These are phyloP conservation scores for Senecio squalidus DNA, from an alignment of 140 eudicot genomes.

Conservation along the genomic window DNA sequence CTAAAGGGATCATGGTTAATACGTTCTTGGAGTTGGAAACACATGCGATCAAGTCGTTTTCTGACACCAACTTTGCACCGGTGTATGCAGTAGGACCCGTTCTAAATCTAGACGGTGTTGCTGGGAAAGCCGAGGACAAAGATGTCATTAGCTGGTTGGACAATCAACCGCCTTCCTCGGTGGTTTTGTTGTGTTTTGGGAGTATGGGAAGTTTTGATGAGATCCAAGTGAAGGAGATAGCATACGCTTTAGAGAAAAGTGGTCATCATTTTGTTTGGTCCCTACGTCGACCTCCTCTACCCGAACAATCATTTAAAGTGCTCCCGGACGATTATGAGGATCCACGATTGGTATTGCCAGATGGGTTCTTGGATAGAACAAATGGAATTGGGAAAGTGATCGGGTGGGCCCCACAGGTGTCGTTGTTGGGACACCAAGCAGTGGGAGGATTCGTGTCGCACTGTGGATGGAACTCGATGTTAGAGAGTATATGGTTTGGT, in stretches of 20 bases:
- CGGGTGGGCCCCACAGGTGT: constrained; percentile 37
- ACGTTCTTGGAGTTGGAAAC: constrained; percentile 27
- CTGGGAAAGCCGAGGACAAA: not conserved
- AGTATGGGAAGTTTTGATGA: constrained; percentile 36
- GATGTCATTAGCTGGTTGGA: constrained; percentile 38
- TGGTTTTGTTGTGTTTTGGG: constrained; percentile 50
- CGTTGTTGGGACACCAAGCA: constrained; percentile 11
- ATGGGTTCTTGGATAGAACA: constrained; percentile 32
- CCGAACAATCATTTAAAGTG: not conserved
- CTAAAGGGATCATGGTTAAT: constrained; percentile 27
- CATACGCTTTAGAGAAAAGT: constrained; percentile 33
- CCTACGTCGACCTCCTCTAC: constrained; percentile 13
- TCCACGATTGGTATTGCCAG: constrained; percentile 19
- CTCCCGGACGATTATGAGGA: constrained; percentile 5
- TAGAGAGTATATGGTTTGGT: constrained; percentile 39
- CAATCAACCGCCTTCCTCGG: constrained; percentile 38
- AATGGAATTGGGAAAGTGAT: constrained; percentile 25
- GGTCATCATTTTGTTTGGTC: constrained; percentile 33
- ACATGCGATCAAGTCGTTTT: constrained; percentile 10
- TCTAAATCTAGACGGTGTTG: constrained; percentile 14
- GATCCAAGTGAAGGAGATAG: constrained; percentile 53
- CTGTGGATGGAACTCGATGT: constrained; percentile 38
- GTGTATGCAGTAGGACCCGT: constrained; percentile 46
- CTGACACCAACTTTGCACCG: constrained; percentile 6
- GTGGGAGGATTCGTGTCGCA: constrained; percentile 36